Conservation (phyloP, 2,329 filamentous ascomycete species). For the Aureobasidium leucospermi region DNA sequence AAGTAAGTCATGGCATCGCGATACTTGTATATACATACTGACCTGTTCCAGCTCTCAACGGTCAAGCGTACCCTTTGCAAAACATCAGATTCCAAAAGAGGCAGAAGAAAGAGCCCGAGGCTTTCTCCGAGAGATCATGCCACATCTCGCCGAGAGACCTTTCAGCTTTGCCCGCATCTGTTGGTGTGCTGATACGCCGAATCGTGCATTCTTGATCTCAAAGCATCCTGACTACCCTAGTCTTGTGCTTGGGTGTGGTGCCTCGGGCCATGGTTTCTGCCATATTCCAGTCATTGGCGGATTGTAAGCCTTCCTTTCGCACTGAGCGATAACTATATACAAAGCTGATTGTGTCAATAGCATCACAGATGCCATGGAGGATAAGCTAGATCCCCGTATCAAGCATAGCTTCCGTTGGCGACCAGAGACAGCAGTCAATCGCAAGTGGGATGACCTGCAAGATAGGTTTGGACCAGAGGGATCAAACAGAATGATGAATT, state of each 20-base stretch:
- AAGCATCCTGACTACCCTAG: slow-evolving; percentile 38
- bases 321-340: slow-evolving; percentile 44
- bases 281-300: slow-evolving; percentile 45
- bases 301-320: slow-evolving; percentile 41
- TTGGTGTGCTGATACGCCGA: slow-evolving; percentile 51
- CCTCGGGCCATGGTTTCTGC: slow-evolving; percentile 48
- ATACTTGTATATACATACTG: not conserved
- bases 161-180: slow-evolving; percentile 49
- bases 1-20: not conserved
- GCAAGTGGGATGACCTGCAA: slow-evolving; percentile 37
- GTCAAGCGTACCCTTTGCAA: slow-evolving; percentile 32
- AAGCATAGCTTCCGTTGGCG: slow-evolving; percentile 43
- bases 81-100: slow-evolving; percentile 41
- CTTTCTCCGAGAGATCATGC: slow-evolving; percentile 44
- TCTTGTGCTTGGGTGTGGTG: slow-evolving; percentile 45
- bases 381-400: slow-evolving; percentile 36
- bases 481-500: slow-evolving; percentile 10
- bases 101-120: slow-evolving; percentile 40
- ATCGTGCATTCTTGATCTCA: slow-evolving; percentile 48
- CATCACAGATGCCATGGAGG: slow-evolving; percentile 44
- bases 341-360: slow-evolving; percentile 42
- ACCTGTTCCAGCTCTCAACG: slow-evolving; percentile 15
- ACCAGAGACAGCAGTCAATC: slow-evolving; percentile 41
- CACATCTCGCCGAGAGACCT: slow-evolving; percentile 42
- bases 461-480: slow-evolving; percentile 27